Percentiles rank a stretch among this genome's conserved stretches.
These are phyloP conservation scores for Colletotrichum sp. DNA, from an alignment of 2,329 filamentous ascomycete species.

Conservation along the genomic window DNA sequence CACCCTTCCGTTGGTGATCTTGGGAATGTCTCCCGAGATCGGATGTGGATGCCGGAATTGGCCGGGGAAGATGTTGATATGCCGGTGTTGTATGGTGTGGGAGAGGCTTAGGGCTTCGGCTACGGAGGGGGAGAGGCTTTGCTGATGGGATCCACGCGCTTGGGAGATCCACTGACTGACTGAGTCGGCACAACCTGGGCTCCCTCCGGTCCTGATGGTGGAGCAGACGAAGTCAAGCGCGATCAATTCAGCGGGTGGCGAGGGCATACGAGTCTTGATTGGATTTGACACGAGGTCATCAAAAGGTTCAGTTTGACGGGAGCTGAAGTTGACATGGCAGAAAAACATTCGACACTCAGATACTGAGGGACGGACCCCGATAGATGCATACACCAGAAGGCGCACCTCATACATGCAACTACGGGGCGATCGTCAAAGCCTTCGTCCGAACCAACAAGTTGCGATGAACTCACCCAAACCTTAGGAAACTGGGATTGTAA, in stretches of 20 bases:
- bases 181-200: neutral
- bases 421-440: neutral
- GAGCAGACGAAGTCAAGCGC: neutral
- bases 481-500: neutral
- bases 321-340: neutral
- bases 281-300: neutral
- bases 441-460: neutral
- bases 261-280: neutral
- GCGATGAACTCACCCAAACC: neutral
- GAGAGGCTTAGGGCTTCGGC: neutral
- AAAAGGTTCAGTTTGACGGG: neutral
- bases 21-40: neutral
- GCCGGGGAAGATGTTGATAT: neutral
- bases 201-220: neutral
- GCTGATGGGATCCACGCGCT: neutral
- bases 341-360: neutral
- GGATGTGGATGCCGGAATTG: neutral
- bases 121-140: neutral
- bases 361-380: neutral
- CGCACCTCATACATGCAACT: neutral
- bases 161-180: neutral
- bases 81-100: neutral
- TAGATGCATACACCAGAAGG: neutral
- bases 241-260: neutral
- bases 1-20: conserved; percentile 8